A percentile compares a stretch with the other conserved stretches of the same genome.
phyloP scores from a whole-genome alignment of 495 filamentous ascomycete species.

The Aspergillus mulundensis region DNA sequence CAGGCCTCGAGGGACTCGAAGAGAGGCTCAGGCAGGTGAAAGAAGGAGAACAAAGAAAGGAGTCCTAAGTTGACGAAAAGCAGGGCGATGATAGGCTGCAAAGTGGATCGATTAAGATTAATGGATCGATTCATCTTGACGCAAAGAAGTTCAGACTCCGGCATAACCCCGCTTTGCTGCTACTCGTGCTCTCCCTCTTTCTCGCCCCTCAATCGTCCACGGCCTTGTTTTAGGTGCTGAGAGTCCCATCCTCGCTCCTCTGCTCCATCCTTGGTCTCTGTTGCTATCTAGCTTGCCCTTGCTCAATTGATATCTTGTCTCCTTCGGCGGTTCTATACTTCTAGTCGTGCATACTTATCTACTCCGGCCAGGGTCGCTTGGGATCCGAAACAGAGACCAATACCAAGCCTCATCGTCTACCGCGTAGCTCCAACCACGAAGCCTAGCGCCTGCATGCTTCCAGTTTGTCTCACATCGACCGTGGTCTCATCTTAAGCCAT shows the following conservation, averaged over 20 bases:
- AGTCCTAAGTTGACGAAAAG: not conserved
- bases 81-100: not conserved
- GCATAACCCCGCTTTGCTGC: not conserved
- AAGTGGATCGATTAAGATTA: not conserved
- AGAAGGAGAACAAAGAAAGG: not conserved
- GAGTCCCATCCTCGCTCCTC: not conserved
- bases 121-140: constrained; percentile 6
- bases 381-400: constrained; percentile 2
- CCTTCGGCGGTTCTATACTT: not conserved
- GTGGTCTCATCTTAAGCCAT: constrained; percentile 7
- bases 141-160: constrained; percentile 2
- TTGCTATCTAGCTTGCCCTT: not conserved
- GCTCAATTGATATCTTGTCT: constrained; percentile 13
- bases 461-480: constrained; percentile 7
- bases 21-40: not conserved
- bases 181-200: not conserved
- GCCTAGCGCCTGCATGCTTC: constrained; percentile 10
- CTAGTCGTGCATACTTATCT: not conserved
- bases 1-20: not conserved
- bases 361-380: constrained; percentile 3
- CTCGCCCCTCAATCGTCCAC: constrained; percentile 2
- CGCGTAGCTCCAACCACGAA: constrained; percentile 7
- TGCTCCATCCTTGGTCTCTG: not conserved
- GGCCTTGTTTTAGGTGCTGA: constrained; percentile 1
- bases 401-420: constrained; percentile 7